Percentiles rank a stretch among this genome's conserved stretches.
phyloP scores from a whole-genome alignment of 2,329 filamentous ascomycete genomes.

The Penicillium sp. region DNA sequence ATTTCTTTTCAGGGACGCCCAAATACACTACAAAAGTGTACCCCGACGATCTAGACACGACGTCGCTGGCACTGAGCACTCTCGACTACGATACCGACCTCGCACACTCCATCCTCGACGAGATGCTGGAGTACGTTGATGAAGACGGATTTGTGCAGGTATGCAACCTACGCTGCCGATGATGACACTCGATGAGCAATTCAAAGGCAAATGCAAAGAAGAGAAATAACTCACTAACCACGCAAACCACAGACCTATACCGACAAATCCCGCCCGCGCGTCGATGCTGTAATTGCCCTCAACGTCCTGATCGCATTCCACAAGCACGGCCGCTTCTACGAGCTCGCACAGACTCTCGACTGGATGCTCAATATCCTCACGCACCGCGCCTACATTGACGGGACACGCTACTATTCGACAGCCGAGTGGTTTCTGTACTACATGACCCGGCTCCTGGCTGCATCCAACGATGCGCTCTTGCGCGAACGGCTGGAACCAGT shows the following conservation, averaged over 20 bases:
- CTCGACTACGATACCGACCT: neutral
- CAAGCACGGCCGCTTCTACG: neutral
- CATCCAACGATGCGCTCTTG: neutral
- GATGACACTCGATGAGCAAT: no score
- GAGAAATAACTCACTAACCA: no score
- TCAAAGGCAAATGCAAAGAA: no score
- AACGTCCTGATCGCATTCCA: neutral
- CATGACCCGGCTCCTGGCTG: constrained; percentile 18
- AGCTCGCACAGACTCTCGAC: neutral
- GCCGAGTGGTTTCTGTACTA: constrained; percentile 42
- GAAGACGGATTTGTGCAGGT: neutral
- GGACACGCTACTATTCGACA: constrained; percentile 38
- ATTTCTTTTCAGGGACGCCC: neutral
- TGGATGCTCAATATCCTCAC: constrained; percentile 20
- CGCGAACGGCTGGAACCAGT: neutral
- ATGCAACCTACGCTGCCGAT: neutral
- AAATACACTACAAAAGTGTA: neutral
- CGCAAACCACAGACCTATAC: neutral
- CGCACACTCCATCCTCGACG: neutral
- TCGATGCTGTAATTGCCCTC: neutral
- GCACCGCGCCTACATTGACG: constrained; percentile 36
- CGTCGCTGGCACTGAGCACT: neutral
- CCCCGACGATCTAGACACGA: neutral
- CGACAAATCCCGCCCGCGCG: neutral
- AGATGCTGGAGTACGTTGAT: neutral